Conservation (phyloP, 1,284 basidiomycete genomes). For the Ceratobasidium papillatum region DNA sequence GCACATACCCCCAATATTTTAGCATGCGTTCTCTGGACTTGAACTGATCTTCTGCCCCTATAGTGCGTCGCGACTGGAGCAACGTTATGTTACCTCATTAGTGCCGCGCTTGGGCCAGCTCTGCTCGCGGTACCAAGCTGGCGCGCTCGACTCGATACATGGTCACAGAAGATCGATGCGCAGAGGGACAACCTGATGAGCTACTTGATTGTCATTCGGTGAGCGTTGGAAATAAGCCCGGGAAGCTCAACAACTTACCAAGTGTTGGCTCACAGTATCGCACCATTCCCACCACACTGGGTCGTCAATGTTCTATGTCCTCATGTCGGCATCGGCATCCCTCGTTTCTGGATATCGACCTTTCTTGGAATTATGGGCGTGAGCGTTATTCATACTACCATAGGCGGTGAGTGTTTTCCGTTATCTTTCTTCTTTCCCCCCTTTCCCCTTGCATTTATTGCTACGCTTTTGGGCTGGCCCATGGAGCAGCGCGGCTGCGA, state of each 20-base stretch:
- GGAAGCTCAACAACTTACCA: not conserved
- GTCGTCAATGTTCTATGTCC: slow-evolving; percentile 93
- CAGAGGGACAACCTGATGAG: slow-evolving; percentile 84
- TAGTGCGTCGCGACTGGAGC: slow-evolving; percentile 90
- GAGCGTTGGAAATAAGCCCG: slow-evolving; percentile 20
- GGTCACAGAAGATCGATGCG: slow-evolving; percentile 75
- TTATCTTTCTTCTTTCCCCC: too few relatives aligned
- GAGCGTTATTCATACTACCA: slow-evolving; percentile 93
- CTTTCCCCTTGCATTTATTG: not conserved
- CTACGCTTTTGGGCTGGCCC: not conserved
- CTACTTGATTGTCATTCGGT: slow-evolving; percentile 85
- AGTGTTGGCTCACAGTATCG: slow-evolving; percentile 65
- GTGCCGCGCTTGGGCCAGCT: slow-evolving; percentile 87
- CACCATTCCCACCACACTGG: slow-evolving; percentile 94
- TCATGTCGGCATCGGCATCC: slow-evolving; percentile 87
- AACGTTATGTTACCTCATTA: slow-evolving; percentile 92
- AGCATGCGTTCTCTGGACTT: not conserved
- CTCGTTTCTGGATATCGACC: slow-evolving; percentile 90
- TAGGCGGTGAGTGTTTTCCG: slow-evolving; percentile 76
- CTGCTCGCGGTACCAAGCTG: slow-evolving; percentile 86
- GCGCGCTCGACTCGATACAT: slow-evolving; percentile 80
- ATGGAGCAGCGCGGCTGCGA: not conserved
- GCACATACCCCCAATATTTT: too few relatives aligned
- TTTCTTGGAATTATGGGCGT: slow-evolving; percentile 93
- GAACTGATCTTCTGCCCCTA: not conserved